phyloP scores from a whole-genome alignment of 2,329 filamentous ascomycete species.

The Hysterium pulicare region DNA sequence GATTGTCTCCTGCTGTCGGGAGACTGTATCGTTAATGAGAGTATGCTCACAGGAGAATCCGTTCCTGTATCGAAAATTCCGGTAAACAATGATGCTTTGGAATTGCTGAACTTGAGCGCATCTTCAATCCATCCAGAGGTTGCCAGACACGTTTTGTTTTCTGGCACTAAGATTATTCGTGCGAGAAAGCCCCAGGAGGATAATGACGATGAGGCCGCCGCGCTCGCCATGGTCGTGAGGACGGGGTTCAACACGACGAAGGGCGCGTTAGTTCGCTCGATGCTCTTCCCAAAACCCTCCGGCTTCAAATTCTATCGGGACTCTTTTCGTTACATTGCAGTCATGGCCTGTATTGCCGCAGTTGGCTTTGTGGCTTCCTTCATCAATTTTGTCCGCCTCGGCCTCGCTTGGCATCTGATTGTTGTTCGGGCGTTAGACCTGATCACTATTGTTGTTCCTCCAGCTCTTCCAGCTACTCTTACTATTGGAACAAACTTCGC shows the following conservation, averaged over 20 bases:
- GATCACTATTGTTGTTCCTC: slow-evolving; percentile 96
- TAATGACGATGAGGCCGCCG: slow-evolving; percentile 84
- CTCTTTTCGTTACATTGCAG: slow-evolving; percentile 94
- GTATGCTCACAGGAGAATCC: slow-evolving; percentile 96
- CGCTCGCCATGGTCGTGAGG: slow-evolving; percentile 84
- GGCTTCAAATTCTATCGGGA: slow-evolving; percentile 99
- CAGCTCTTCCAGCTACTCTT: slow-evolving; percentile 87
- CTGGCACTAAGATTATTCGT: slow-evolving; percentile 91
- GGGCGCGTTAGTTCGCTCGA: slow-evolving; percentile 89
- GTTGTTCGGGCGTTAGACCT: slow-evolving; percentile 88
- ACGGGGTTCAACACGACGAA: slow-evolving; percentile 99
- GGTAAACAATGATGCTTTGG: slow-evolving; percentile 75
- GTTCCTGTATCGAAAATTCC: slow-evolving; percentile 93
- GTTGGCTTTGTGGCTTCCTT: slow-evolving; percentile 89
- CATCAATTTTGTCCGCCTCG: slow-evolving; percentile 84
- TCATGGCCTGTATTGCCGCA: slow-evolving; percentile 84
- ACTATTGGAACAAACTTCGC: slow-evolving; percentile 98
- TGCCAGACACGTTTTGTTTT: slow-evolving; percentile 87
- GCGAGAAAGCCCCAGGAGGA: slow-evolving; percentile 84
- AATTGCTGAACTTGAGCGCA: slow-evolving; percentile 70
- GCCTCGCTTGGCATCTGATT: slow-evolving; percentile 83
- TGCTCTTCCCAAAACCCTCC: slow-evolving; percentile 97
- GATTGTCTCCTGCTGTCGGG: slow-evolving; percentile 89
- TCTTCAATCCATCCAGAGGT: slow-evolving; percentile 79
- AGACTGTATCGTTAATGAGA: slow-evolving; percentile 98